phyloP scores from a whole-genome alignment of 768 basidiomycete genomes.

The Porphyrellus cyaneotinctus region DNA sequence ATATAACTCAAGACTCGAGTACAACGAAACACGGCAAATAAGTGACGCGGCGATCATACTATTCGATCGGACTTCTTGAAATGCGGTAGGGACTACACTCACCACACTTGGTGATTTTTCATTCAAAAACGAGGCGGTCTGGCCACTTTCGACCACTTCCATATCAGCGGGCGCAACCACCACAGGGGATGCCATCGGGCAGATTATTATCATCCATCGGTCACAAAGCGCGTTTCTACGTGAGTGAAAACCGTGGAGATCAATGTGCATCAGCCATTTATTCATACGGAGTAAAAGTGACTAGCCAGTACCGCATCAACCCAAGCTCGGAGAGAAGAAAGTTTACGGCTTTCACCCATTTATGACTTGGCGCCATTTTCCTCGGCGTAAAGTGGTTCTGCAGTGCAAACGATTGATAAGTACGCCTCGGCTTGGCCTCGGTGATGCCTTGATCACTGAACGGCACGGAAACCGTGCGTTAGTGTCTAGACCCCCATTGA shows the following conservation, averaged over 20 bases:
- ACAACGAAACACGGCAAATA: conserved; percentile 12
- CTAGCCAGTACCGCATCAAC: not conserved
- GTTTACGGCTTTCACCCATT: not conserved
- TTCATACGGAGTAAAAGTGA: conserved; percentile 10
- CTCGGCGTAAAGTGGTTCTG: conserved; percentile 6
- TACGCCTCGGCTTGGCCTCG: conserved; percentile 20
- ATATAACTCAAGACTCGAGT: conserved; percentile 13
- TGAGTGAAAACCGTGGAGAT: conserved; percentile 2
- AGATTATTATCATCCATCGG: conserved; percentile 1
- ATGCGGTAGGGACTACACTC: conserved; percentile 6
- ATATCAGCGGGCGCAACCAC: conserved; percentile 11
- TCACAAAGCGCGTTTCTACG: conserved; percentile 11
- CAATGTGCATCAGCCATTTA: not conserved
- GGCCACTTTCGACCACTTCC: conserved; percentile 2
- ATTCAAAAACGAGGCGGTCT: conserved; percentile 19
- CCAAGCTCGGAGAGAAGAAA: not conserved
- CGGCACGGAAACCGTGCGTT: not conserved
- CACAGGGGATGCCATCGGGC: conserved; percentile 6
- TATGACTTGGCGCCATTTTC: conserved; percentile 1
- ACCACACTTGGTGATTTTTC: conserved; percentile 24
- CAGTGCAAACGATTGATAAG: conserved; percentile 1
- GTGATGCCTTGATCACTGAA: conserved; percentile 9
- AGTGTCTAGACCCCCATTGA: not conserved
- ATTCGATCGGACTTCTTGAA: conserved; percentile 17
- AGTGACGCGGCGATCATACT: conserved; percentile 23